Percentiles rank a stretch among this genome's conserved stretches.
Conservation (phyloP, 345 rosid genomes). For the Sisymbrium irio region DNA sequence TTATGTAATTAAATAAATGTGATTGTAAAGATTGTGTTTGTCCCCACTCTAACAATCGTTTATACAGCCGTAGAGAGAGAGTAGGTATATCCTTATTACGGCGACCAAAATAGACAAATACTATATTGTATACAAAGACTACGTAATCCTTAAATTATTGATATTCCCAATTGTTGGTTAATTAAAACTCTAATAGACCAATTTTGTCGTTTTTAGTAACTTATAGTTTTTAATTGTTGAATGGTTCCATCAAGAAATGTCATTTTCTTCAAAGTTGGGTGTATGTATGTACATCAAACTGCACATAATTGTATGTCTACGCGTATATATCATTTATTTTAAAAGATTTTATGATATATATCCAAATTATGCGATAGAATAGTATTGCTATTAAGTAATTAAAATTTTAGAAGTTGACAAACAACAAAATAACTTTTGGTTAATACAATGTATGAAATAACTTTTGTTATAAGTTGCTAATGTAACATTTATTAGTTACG, state of each 20-base stretch:
- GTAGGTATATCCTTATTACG: conserved; percentile 23
- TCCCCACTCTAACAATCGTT: conserved; percentile 30
- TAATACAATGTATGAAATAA: too few relatives aligned
- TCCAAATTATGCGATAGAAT: not conserved
- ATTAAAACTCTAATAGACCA: conserved; percentile 4
- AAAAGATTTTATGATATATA: not conserved
- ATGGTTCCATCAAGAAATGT: conserved; percentile 24
- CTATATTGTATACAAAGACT: conserved; percentile 10
- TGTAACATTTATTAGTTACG: too few relatives aligned
- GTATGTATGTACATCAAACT: conserved; percentile 30
- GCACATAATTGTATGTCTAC: conserved; percentile 16
- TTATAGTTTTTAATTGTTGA: not conserved
- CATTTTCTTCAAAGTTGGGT: conserved; percentile 31
- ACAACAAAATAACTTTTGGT: not conserved
- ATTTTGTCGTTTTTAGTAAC: conserved; percentile 24
- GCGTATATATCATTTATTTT: conserved; percentile 13
- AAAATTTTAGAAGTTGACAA: not conserved
- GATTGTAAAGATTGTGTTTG: conserved; percentile 44
- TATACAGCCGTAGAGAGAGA: conserved; percentile 21
- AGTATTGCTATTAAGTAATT: not conserved
- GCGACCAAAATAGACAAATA: conserved; percentile 24
- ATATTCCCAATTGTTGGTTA: not conserved
- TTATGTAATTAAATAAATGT: conserved; percentile 1
- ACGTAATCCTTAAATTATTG: not conserved
- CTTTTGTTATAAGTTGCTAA: too few relatives aligned